Evolutionary conservation across 805 yeast genomes (phyloP), one percentile per base, ranked within the genome.

Genomic region (Ogataea paraovalis): DNA sequence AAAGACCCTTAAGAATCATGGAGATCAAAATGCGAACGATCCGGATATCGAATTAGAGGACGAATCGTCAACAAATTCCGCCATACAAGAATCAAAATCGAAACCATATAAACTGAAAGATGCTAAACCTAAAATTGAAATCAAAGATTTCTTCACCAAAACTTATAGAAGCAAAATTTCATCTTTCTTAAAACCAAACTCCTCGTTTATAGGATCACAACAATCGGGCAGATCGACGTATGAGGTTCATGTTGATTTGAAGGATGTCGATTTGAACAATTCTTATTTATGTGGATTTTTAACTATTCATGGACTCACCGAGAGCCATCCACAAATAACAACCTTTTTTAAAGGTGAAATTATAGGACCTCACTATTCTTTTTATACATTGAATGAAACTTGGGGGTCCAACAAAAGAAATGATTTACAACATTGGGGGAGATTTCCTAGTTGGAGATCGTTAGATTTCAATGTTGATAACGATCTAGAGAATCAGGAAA

Each of bases 321-420:
- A 75, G 37, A 70, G 75, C 39, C 74, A 80, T 51, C 84, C 87
- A 2, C 76, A 78, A 46, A 76, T 85, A 52, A 75, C 81, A n/a
- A 84, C 91, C 7, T 84, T 82, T 56, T 84, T 84, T 67, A 80
- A 76, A 55, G 88, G 86, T 3, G 89, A 84, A 57, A 82, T 85
- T 53, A 74, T 84, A 42, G 83, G 86, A 50, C 76, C 70, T 60
- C 78, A 56, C 52, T 74, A 77, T 59, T 75, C 85, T 18, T 84
- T 85, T 53, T 66, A 70, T 42, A 84, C 91, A 6, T 73, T 72
- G 36, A 76, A 82, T 55, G 68, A 69, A 19, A 69, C 73, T 10
- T 87, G 92, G 65, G 76, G 72, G 23, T 67, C 81, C 8, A 70
- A 72, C 2, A 65, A 68, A 16, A 64, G 70, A 36, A 76, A 75